phyloP scores from a whole-genome alignment of 768 basidiomycete species.

The Trametes sanguinea region DNA sequence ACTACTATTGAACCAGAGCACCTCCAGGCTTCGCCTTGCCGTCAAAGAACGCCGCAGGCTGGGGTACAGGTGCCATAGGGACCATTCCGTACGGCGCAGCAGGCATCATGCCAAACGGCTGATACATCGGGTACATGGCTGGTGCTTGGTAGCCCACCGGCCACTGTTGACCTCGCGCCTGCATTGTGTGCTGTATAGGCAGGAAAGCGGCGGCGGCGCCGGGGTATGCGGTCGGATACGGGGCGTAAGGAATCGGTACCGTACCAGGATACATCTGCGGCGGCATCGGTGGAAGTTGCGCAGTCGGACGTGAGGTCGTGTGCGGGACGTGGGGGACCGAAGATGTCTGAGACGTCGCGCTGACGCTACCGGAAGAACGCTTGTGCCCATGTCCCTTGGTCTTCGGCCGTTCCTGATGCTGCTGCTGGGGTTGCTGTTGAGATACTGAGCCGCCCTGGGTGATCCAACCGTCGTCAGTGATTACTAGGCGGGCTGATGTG shows the following conservation, averaged over 20 bases:
- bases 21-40: constrained; percentile 15
- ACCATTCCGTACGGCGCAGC: constrained; percentile 17
- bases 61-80: constrained; percentile 14
- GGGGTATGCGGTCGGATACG: constrained; percentile 11
- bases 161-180: constrained; percentile 14
- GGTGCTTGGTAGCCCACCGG: constrained; percentile 21
- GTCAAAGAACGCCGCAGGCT: constrained; percentile 11
- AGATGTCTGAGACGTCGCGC: constrained; percentile 3
- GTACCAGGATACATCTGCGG: background rate
- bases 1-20: constrained; percentile 10
- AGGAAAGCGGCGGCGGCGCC: constrained; percentile 12
- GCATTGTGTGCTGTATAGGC: constrained; percentile 20
- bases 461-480: constrained; percentile 31
- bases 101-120: constrained; percentile 16
- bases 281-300: background rate
- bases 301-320: constrained; percentile 2
- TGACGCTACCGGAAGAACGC: constrained; percentile 24
- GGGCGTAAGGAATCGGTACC: background rate
- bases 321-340: background rate
- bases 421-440: constrained; percentile 1
- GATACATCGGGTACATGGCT: constrained; percentile 17
- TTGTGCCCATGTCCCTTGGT: constrained; percentile 22
- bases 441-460: constrained; percentile 4
- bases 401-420: constrained; percentile 7
- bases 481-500: background rate